Percentiles rank a stretch among this genome's conserved stretches.
phyloP scores from a whole-genome alignment of 2,329 filamentous ascomycete species.

The Fusarium virguliforme region DNA sequence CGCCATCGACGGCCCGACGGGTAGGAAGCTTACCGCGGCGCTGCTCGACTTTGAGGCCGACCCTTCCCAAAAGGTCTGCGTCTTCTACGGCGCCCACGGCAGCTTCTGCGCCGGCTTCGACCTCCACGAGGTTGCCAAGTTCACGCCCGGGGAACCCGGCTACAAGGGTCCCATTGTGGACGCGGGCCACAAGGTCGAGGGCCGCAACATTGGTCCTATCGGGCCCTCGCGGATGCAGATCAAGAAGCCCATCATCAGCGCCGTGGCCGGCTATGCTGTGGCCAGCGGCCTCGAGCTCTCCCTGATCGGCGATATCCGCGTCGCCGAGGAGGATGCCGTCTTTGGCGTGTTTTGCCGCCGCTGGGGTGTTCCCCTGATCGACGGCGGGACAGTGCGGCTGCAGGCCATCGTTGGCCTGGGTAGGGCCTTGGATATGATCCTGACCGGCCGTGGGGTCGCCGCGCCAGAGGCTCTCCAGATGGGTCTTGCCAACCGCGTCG shows the following conservation, averaged over 20 bases:
- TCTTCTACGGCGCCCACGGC: not conserved
- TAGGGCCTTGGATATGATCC: constrained; percentile 1
- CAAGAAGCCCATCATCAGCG: constrained; percentile 9
- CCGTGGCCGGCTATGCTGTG: not conserved
- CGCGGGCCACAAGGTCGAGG: not conserved
- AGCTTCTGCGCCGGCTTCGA: not conserved
- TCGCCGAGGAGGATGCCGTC: constrained; percentile 68
- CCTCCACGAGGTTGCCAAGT: constrained; percentile 4
- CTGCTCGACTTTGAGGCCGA: constrained; percentile 68
- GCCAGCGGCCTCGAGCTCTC: not conserved
- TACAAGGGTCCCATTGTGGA: constrained; percentile 6
- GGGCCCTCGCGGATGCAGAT: not conserved
- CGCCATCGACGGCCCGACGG: constrained; percentile 67
- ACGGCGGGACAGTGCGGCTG: constrained; percentile 67
- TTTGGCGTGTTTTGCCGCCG: constrained; percentile 72
- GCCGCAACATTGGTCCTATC: constrained; percentile 1
- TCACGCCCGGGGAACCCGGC: not conserved
- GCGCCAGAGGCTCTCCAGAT: not conserved
- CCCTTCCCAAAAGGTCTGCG: constrained; percentile 46
- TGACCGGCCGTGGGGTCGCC: not conserved
- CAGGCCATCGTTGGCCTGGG: constrained; percentile 68
- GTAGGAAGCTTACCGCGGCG: constrained; percentile 63
- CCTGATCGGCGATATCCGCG: constrained; percentile 62
- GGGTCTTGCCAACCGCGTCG: constrained; percentile 66
- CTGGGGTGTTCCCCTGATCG: constrained; percentile 57